Conservation (phyloP, 495 filamentous ascomycete species). For the Podospora comata region DNA sequence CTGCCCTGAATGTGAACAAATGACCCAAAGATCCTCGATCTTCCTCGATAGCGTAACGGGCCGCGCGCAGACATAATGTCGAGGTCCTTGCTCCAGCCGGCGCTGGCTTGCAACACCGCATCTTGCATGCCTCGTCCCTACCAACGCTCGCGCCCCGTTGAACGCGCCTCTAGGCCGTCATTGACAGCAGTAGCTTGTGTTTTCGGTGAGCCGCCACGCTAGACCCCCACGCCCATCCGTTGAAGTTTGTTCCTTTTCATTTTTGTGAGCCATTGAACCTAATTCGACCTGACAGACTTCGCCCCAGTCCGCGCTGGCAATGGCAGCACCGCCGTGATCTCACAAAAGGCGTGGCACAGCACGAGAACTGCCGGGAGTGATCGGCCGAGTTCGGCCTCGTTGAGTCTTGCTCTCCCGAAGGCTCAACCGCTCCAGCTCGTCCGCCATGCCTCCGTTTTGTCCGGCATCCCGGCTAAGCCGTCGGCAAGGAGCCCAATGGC, state of each 20-base stretch:
- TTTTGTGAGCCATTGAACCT: slow-evolving; percentile 8
- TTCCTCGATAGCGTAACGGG: slow-evolving; percentile 26
- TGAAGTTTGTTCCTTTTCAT: too few species aligned
- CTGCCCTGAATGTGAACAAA: slow-evolving; percentile 25
- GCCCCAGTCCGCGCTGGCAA: slow-evolving; percentile 15
- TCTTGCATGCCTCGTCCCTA: slow-evolving; percentile 16
- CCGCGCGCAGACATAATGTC: slow-evolving; percentile 28
- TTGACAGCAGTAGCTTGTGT: slow-evolving; percentile 14
- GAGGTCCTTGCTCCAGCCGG: slow-evolving; percentile 26
- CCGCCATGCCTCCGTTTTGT: slow-evolving; percentile 36
- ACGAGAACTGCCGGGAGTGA: slow-evolving; percentile 18
- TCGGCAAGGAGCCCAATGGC: slow-evolving; percentile 14
- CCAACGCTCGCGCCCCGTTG: slow-evolving; percentile 15
- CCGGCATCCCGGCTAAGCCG: slow-evolving; percentile 21
- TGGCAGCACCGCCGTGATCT: slow-evolving; percentile 24
- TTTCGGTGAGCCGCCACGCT: slow-evolving; percentile 23
- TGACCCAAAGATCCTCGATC: slow-evolving; percentile 20
- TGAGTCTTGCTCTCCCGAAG: slow-evolving; percentile 26
- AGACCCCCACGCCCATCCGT: neutral
- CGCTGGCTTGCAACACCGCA: slow-evolving; percentile 26
- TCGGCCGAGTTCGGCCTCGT: slow-evolving; percentile 16
- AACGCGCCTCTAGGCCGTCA: slow-evolving; percentile 13
- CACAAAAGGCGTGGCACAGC: slow-evolving; percentile 33
- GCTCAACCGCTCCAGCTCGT: slow-evolving; percentile 28
- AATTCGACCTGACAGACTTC: slow-evolving; percentile 18